Conservation (phyloP, 2,329 filamentous ascomycete species). For the Aspergillus bombycis region DNA sequence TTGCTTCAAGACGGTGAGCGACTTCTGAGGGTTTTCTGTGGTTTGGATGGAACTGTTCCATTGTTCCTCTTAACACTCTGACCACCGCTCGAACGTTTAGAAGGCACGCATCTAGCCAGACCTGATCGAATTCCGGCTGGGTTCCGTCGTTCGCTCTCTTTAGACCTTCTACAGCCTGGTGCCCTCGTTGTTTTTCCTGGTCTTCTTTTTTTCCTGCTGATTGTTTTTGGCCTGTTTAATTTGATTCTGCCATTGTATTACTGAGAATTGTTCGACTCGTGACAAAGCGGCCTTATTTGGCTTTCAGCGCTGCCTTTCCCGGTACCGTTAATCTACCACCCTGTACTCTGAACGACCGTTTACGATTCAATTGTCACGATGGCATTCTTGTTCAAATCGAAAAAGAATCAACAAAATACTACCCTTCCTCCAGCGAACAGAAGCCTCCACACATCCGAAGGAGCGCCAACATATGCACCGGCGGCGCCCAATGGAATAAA, state of each 20-base stretch:
- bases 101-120: constrained; percentile 11
- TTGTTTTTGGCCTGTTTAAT: constrained; percentile 2
- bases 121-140: constrained; percentile 14
- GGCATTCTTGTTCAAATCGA: constrained; percentile 83
- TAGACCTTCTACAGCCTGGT: constrained; percentile 16
- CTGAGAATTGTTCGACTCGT: background rate
- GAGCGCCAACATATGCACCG: constrained; percentile 44
- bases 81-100: background rate
- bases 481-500: constrained; percentile 52
- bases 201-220: constrained; percentile 13
- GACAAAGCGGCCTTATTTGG: constrained; percentile 1
- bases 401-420: constrained; percentile 67
- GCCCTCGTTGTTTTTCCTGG: constrained; percentile 15
- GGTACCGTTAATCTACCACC: constrained; percentile 14
- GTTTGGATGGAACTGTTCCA: constrained; percentile 13
- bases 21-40: constrained; percentile 6
- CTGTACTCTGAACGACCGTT: constrained; percentile 35
- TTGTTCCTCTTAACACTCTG: constrained; percentile 1
- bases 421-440: constrained; percentile 57
- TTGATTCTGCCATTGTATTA: constrained; percentile 5
- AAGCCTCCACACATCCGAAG: constrained; percentile 61
- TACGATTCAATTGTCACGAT: constrained; percentile 54
- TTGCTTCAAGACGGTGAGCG: constrained; percentile 18
- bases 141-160: constrained; percentile 14
- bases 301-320: constrained; percentile 8